These are phyloP conservation scores for Penicillium maclennaniae DNA, from an alignment of 495 filamentous ascomycete genomes.

Conservation along the genomic window DNA sequence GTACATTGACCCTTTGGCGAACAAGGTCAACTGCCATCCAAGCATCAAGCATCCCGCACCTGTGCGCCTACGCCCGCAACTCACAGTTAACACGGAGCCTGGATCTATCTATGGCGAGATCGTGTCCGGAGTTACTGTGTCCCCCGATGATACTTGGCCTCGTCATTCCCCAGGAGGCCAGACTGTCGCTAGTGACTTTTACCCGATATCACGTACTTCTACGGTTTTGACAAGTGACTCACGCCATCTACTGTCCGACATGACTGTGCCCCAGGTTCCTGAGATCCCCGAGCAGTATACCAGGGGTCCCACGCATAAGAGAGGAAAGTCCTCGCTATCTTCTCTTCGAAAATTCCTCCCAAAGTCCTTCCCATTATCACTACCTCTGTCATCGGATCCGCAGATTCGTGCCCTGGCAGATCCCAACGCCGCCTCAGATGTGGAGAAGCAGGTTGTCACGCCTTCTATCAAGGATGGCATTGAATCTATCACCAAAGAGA, in stretches of 20 bases:
- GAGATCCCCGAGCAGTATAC: conserved; percentile 19
- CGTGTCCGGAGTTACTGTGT: conserved; percentile 27
- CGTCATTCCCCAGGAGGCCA: conserved; percentile 25
- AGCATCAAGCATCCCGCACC: conserved; percentile 37
- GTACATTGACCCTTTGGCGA: conserved; percentile 27
- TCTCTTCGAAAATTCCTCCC: conserved; percentile 38
- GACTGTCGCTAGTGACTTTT: conserved; percentile 20
- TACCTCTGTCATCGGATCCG: conserved; percentile 38
- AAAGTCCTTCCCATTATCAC: conserved; percentile 29
- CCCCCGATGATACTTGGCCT: conserved; percentile 24
- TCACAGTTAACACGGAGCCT: conserved; percentile 29
- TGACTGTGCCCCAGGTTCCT: conserved; percentile 19
- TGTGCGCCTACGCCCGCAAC: conserved; percentile 30
- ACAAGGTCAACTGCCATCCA: conserved; percentile 29
- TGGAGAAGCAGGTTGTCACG: conserved; percentile 31
- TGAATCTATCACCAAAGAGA: background rate
- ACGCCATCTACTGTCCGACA: conserved; percentile 20
- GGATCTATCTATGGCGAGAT: conserved; percentile 30
- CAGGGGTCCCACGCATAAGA: conserved; percentile 17
- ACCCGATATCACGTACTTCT: conserved; percentile 34
- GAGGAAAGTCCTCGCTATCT: conserved; percentile 39
- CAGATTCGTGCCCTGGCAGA: conserved; percentile 42
- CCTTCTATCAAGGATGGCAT: conserved; percentile 1
- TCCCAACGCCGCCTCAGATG: conserved; percentile 24
- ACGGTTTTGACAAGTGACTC: conserved; percentile 26